Base-by-base conservation (phyloP, 129 eudicot genomes). In the Saposhnikovia divaricata region DNA sequence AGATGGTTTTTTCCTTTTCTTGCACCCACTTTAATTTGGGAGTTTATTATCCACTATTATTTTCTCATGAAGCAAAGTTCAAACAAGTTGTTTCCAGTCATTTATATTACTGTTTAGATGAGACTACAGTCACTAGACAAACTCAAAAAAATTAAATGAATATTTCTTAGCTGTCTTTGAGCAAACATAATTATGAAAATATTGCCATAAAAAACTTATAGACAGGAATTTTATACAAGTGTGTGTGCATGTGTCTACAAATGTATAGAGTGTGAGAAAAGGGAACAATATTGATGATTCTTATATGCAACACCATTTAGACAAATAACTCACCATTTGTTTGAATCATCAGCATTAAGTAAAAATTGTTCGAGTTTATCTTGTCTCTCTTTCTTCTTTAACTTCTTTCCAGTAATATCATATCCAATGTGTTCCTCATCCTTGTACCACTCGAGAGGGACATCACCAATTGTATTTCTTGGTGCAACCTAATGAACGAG, bases 381-480 rank as follows among this genome's bases (percentile, higher is more conserved):
- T 74, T 86, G 88, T 85, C 90, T 92, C 79, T 96, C 97, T 77
- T 90, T 96, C 81, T 96, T 96, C 91, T 96, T 96, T 72, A 96
- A 86, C 89, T 96, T 96, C 97, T 87, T 92, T 71, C 99, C 99
- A 66, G 88, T 42, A 72, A 87, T 43, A 75, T 96, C 96, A 80
- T 96, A 92, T 73, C 99, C 99, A 68, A 92, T 90, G 82, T 96
- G 99, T 81, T 92, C 99, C 84, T 96, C 99, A 10, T 96, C 99
- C 80, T 92, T 84, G 90, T 96, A 96, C 93, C 97, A 96, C 79
- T 84, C 85, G 40, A 96, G 77, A 9, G 99, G 99, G 86, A 96
- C 98, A 85, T 89, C 87, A 44, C 99, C 99, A 81, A 96, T 74
- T 15, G 99, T 96, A 84, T 96, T 96, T 37, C 97, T 89, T 57